Conservation (phyloP, 1,284 basidiomycete genomes). For the Boletus smithii region DNA sequence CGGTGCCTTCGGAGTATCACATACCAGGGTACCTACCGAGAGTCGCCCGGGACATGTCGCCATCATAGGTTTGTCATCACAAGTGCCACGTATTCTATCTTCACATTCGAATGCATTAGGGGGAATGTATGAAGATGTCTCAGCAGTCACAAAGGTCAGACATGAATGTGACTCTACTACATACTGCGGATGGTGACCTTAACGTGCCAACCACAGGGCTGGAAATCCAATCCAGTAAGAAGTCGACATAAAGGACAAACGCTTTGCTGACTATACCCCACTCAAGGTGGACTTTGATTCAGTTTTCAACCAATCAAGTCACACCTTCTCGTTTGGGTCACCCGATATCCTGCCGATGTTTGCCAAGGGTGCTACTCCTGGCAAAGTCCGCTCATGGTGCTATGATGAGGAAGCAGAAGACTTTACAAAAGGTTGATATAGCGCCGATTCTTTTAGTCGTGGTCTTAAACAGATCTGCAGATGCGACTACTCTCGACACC, state of each 20-base stretch:
- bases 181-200: slow-evolving; percentile 10
- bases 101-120: slow-evolving; percentile 37
- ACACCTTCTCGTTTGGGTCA: slow-evolving; percentile 82
- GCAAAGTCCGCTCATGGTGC: slow-evolving; percentile 72
- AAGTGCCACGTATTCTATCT: neutral
- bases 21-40: slow-evolving; percentile 87
- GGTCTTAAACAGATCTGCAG: slow-evolving; percentile 36
- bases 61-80: slow-evolving; percentile 63
- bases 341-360: slow-evolving; percentile 94
- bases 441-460: neutral
- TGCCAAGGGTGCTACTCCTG: slow-evolving; percentile 65
- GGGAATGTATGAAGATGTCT: slow-evolving; percentile 92
- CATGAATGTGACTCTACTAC: neutral
- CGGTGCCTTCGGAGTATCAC: slow-evolving; percentile 82
- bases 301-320: slow-evolving; percentile 79
- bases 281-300: slow-evolving; percentile 81
- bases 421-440: slow-evolving; percentile 68
- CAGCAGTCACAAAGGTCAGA: slow-evolving; percentile 79
- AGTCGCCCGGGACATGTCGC: slow-evolving; percentile 88
- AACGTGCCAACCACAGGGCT: slow-evolving; percentile 50
- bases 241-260: neutral
- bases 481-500: slow-evolving; percentile 74
- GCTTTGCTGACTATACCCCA: slow-evolving; percentile 7
- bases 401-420: slow-evolving; percentile 81
- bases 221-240: slow-evolving; percentile 84